Evolutionary conservation across 2,329 filamentous ascomycete genomes (phyloP), one percentile per base, ranked within the genome.

Genomic region (Penicillium sp.): DNA sequence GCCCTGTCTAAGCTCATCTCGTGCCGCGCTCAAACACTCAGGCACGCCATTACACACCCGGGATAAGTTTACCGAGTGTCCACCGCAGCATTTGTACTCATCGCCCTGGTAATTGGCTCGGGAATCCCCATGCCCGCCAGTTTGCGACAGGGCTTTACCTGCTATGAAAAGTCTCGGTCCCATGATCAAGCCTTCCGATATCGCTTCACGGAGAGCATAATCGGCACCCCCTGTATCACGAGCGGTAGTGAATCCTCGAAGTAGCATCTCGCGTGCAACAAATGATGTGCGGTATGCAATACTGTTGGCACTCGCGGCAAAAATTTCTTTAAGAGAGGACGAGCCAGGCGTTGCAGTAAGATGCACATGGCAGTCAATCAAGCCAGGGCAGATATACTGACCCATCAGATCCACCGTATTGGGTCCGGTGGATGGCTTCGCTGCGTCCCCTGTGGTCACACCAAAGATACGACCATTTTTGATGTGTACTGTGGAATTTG

Each of bases 201-300:
- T 75, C 1, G 53, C 48, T 8, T 56, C 48, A 33, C 31, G 31
- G 31, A 87, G 72, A 3, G 84, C 80, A 0, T 80, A 66, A 2
- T 75, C 72, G 0, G 83, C 83, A 4, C 84, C 84, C 1, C 84
- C 84, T 29, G 78, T 82, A 64, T 86, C 84, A 10, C 85, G 78
- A 1, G 82, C 77, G 1, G 76, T 82, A 1, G 84, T 86, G 70
- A 86, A 86, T 3, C 84, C 84, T 21, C 83, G 77, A 33, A 70
- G 68, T 0, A 87, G 76, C 71, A 84, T 85, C 60, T 82, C 46
- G 21, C 55, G 55, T 19, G 47, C 52, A 1, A 62, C 56, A 35
- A 53, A 58, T 3, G 63, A 29, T 1, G 54, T 37, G 7, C 44
- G 44, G 24, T 27, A 29, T n/a, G n/a, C 26, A 26, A 27, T 47